Base-by-base conservation (phyloP, 2,329 filamentous ascomycete genomes). In the Hortaea sp. region DNA sequence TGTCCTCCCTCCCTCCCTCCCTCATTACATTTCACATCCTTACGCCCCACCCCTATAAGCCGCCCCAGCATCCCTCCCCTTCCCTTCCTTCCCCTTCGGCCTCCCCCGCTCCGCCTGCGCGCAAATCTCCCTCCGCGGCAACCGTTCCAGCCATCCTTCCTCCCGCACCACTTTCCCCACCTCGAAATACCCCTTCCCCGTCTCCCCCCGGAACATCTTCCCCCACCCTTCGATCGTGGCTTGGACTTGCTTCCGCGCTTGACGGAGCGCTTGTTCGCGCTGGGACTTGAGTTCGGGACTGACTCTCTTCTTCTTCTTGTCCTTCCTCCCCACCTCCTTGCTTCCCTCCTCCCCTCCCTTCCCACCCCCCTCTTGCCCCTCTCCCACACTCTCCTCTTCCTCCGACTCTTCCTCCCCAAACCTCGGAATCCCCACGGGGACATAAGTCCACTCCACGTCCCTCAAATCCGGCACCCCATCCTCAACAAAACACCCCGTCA, bases 401-500 rank as follows among this genome's bases (percentile, higher is more conserved):
- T 35, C 32, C 32, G 2, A 2, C 32, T 35, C n/a, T 4, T n/a
- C 32, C 32, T 35, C 32, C 32, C 32, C 32, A 35, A 9, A n/a
- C 32, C 32, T n/a, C n/a, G 9, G 32, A 35, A 9, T 53, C 34
- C 59, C 60, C 7, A 57, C 58, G 0, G 79, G 78, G 1, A 82
- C 65, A 67, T 80, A 97, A 78, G 94, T 92, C 52, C 82, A 77
- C 69, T 97, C 92, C 4, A 87, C 83, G 40, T 92, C 92, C 50
- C 85, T 78, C 64, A 95, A 70, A 69, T 98, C 92, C 3, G 85
- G 76, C 1, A 82, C 92, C 30, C 82, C 73, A 71, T 98, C 92
- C 53, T 88, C 83, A 35, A 78, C 71, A 69, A 98, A 98, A 66
- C 92, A 98, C 12, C 87, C 88, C 2, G 92, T 97, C 13, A 98